Base-by-base conservation (phyloP, 2,329 filamentous ascomycete species). In the Trichoderma endophyticum region DNA sequence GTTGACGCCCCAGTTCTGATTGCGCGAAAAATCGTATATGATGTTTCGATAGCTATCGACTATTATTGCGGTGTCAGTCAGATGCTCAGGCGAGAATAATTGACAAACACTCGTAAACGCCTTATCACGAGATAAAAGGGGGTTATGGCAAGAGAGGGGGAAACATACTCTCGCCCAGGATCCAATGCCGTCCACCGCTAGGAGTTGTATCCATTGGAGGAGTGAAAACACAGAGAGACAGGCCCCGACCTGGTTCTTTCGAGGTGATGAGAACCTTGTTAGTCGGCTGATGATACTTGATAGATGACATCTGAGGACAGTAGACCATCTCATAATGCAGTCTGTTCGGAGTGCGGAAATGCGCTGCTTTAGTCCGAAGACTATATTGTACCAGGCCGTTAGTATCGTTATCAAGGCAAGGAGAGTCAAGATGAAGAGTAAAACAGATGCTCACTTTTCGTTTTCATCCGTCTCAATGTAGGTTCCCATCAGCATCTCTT, bases 211-310 rank as follows among this genome's bases (percentile, higher is more conserved):
- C 79, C 12, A 79, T 67, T 7, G 76, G 76, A 18, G 83, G 82
- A 2, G 80, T 80, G 74, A 86, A 84, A 21, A 81, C 76, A 73
- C 78, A 81, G 11, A 85, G 59, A 4, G 82, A 79, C 24, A 74
- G 80, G 18, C 72, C 78, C 56, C 74, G 73, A 14, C 75, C 78
- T 3, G 81, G 80, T 18, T 78, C 76, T 1, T 81, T 77, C 7
- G 84, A 83, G 5, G 85, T 83, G 34, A 86, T 69, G 6, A 87
- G 77, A 4, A 87, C 76, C 51, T 77, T 81, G 71, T 83, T 78
- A 1, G 82, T 82, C 6, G 82, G 78, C 5, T 78, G 75, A 68
- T 86, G 84, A 69, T 86, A 87, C 71, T 82, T 81, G 74, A 89
- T 83, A 6, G 84, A 85, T 9, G 84, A 84, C 67, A 86, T 80